A percentile compares a stretch with the other conserved stretches of the same genome.
phyloP scores from a whole-genome alignment of 2,329 filamentous ascomycete species.

The Epichloe sp. region DNA sequence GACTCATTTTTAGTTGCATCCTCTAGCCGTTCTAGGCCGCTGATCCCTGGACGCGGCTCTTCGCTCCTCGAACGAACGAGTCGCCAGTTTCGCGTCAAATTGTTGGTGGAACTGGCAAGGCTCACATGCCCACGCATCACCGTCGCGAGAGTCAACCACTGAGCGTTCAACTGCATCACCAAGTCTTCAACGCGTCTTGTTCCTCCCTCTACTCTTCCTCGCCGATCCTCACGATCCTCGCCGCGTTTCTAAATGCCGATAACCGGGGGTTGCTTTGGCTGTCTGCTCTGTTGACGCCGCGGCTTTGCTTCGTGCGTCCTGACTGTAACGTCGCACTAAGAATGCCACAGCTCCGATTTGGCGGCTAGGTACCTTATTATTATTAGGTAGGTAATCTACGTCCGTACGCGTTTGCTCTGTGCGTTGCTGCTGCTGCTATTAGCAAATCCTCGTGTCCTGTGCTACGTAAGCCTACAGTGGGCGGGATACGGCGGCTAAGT shows the following conservation, averaged over 20 bases:
- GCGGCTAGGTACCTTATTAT: neutral
- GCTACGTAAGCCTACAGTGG: neutral
- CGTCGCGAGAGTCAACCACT: neutral
- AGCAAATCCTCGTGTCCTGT: neutral
- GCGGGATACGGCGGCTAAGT: neutral
- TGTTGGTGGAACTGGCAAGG: neutral
- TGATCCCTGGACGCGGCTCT: neutral
- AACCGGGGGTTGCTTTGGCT: neutral
- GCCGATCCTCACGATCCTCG: neutral
- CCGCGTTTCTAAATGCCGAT: neutral
- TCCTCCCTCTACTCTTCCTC: neutral
- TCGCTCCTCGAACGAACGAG: neutral
- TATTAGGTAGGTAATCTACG: too few species aligned
- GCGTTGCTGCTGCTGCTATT: neutral
- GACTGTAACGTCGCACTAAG: neutral
- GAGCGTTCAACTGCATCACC: neutral
- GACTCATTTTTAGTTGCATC: slow-evolving; percentile 21
- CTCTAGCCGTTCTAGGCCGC: neutral
- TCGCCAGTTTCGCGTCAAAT: neutral
- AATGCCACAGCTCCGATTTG: neutral
- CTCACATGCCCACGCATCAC: neutral
- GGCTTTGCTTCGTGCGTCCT: neutral
- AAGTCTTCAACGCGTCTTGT: neutral
- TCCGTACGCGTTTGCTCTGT: too few species aligned
- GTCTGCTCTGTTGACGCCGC: neutral